Evolutionary conservation across 164 flowering plant genomes (phyloP), one percentile per base, ranked within the genome.

Genomic region (Chloranthus sessilifolius): DNA sequence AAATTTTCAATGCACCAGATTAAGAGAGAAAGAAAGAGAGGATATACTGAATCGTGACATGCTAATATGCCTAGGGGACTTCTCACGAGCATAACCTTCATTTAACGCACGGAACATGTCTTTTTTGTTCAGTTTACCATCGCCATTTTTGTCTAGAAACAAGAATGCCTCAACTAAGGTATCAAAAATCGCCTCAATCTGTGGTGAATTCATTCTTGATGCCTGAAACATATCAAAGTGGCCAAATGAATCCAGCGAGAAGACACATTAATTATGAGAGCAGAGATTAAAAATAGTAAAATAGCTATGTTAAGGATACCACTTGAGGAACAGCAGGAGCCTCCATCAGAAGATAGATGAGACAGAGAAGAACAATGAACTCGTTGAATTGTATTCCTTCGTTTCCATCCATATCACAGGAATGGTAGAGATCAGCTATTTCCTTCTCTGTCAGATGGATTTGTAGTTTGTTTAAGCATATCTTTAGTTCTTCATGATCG

Each of bases 321-420:
- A 30, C 27, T 5, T 60, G 27, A 48, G 68, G 27, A 30, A 66
- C 36, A 43, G 64, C 34, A 2, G 77, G 58, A 56, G 74, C 66
- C 26, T 74, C 75, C 55, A 50, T 56, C 30, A 81, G 72, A 40
- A 83, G 80, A 73, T 87, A 80, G 59, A 71, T 58, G 61, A 83
- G 80, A 55, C 86, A 83, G 7, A 86, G 73, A 23, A 86, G 80
- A 58, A 83, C 84, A 43, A 87, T 70, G 30, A 87, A 83, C 70
- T 87, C 88, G 36, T 69, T 80, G 63, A 78, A 73, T 48, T 87
- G 75, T 56, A 81, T 81, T 26, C 80, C 82, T 55, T 71, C 62
- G 12, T 52, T 72, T 41, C 67, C 78, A 59, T 80, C 74, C 33
- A 82, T 60, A 41, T 83, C 89, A 63, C 85, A 87, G 0, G 75